Percentiles rank a stretch among this genome's conserved stretches.
These are phyloP conservation scores for Fusarium nodosum DNA, from an alignment of 2,329 filamentous ascomycete species.

Conservation along the genomic window DNA sequence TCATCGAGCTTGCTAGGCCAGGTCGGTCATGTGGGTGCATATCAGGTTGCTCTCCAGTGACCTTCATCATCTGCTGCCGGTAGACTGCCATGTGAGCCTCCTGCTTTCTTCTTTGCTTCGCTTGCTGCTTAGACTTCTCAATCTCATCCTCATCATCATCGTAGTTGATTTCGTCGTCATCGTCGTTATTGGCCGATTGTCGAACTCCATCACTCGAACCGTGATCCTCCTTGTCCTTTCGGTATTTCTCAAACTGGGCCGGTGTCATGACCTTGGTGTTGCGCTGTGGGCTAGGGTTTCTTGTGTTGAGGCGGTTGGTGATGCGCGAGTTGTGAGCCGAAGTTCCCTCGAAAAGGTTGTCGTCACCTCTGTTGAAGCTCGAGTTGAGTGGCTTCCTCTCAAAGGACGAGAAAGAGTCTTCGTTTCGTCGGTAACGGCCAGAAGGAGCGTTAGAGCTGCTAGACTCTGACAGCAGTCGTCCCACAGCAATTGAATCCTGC, in stretches of 20 bases:
- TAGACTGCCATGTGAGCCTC: conserved; percentile 92
- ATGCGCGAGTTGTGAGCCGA: conserved; percentile 56
- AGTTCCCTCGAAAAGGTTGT: conserved; percentile 68
- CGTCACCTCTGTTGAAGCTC: conserved; percentile 62
- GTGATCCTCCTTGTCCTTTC: conserved; percentile 78
- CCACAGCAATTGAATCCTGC: conserved; percentile 66
- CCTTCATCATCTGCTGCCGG: conserved; percentile 96
- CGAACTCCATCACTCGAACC: conserved; percentile 60
- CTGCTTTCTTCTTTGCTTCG: conserved; percentile 85
- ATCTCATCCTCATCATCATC: conserved; percentile 83
- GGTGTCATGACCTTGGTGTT: conserved; percentile 91
- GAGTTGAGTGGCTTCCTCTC: conserved; percentile 49
- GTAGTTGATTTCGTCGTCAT: conserved; percentile 75
- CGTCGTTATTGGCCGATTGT: conserved; percentile 65
- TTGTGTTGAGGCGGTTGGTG: conserved; percentile 54
- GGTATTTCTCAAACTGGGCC: conserved; percentile 86
- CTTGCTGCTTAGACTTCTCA: conserved; percentile 79
- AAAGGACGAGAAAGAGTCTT: conserved; percentile 56
- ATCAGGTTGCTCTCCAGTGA: conserved; percentile 76
- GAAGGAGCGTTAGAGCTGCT: conserved; percentile 34
- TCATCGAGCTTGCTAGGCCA: conserved; percentile 69
- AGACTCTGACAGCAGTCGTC: conserved; percentile 59
- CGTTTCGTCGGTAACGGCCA: conserved; percentile 57
- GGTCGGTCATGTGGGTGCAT: conserved; percentile 63
- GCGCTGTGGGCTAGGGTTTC: conserved; percentile 58